Conservation (phyloP, 2,329 filamentous ascomycete species). For the Didymella sp. region DNA sequence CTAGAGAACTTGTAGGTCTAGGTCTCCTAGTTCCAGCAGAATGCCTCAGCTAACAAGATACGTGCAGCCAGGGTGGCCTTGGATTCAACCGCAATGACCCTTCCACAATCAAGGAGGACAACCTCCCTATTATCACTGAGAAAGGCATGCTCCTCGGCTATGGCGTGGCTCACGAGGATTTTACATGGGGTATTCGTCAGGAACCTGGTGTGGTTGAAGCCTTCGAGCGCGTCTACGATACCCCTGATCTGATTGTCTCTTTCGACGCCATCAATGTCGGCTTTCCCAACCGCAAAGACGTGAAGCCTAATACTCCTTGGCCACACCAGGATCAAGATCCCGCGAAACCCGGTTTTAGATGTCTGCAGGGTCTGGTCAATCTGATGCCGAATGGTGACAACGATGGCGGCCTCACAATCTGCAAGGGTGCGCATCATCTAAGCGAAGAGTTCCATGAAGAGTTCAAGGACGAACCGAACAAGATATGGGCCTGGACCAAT, state of each 20-base stretch:
- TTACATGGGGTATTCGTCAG: neutral
- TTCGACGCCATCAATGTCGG: neutral
- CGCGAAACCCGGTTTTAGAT: neutral
- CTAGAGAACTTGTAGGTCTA: neutral
- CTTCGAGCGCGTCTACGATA: neutral
- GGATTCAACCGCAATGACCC: neutral
- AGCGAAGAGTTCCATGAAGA: neutral
- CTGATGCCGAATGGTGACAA: neutral
- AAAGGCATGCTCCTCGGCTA: neutral
- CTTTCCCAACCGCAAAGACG: neutral
- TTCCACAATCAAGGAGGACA: neutral
- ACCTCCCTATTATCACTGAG: neutral
- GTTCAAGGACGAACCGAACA: constrained; percentile 5
- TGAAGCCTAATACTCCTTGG: neutral
- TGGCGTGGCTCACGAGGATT: neutral
- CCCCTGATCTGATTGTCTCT: neutral
- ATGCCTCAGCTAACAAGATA: neutral
- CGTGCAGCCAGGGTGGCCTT: neutral
- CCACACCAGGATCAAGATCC: neutral
- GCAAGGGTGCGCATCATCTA: neutral
- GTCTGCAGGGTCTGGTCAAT: neutral
- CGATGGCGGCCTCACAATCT: neutral
- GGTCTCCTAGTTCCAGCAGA: neutral
- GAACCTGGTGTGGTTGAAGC: neutral
- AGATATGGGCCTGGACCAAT: constrained; percentile 3